phyloP scores from a whole-genome alignment of 345 rosid genomes.

The Citrus australasica region DNA sequence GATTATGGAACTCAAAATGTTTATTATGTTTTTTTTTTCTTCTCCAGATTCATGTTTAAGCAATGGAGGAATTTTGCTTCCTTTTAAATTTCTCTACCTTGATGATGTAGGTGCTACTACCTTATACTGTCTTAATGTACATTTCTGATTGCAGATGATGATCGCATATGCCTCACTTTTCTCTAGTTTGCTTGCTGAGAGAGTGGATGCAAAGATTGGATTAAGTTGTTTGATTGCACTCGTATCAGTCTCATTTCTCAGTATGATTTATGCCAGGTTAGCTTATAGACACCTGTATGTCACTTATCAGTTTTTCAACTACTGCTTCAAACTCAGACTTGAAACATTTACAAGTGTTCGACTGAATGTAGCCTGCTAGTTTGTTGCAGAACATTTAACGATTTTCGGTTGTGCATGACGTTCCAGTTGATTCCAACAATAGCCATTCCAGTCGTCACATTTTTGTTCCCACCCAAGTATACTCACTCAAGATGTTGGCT shows the following conservation, averaged over 20 bases:
- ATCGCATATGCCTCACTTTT: constrained; percentile 77
- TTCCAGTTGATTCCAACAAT: constrained; percentile 78
- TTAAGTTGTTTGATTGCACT: constrained; percentile 54
- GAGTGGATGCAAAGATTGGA: constrained; percentile 64
- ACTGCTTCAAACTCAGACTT: not conserved
- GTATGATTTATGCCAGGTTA: constrained; percentile 68
- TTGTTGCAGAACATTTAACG: constrained; percentile 91
- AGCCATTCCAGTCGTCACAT: constrained; percentile 57
- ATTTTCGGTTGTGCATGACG: constrained; percentile 83
- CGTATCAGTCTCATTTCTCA: constrained; percentile 43
- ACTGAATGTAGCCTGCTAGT: constrained; percentile 35
- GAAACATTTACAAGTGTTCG: constrained; percentile 12
- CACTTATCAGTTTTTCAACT: not conserved
- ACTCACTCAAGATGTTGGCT: constrained; percentile 80
- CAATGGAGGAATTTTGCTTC: not conserved
- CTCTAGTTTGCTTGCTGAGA: constrained; percentile 83
- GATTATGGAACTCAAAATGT: not conserved
- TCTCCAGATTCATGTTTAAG: not conserved
- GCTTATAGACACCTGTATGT: constrained; percentile 13
- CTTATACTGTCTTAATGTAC: constrained; percentile 9
- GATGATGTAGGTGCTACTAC: not conserved
- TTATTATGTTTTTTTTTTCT: not conserved
- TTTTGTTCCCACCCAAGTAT: constrained; percentile 65
- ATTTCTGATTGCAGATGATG: constrained; percentile 65
- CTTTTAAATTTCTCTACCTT: not conserved